A percentile compares a stretch with the other conserved stretches of the same genome.
Evolutionary conservation across 1,284 basidiomycete genomes (phyloP).

Genomic region (Taiwanofungus camphoratus): DNA sequence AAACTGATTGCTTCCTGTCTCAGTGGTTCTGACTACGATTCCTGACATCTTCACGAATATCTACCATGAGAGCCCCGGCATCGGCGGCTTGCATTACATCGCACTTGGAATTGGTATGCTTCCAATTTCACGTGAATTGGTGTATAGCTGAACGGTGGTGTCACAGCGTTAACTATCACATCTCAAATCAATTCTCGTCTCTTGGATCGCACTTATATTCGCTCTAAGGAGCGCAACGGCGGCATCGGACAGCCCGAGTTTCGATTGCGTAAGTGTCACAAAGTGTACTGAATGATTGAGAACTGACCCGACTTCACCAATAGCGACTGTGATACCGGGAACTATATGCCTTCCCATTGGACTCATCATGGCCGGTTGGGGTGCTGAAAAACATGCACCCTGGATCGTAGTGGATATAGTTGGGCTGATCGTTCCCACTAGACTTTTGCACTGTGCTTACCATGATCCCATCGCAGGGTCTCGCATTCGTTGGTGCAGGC

Average conservation of each 20-base stretch:
- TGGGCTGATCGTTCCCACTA: too few species aligned
- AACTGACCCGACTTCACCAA: neutral
- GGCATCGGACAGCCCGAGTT: constrained; percentile 56
- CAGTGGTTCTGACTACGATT: constrained; percentile 60
- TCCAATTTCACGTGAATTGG: neutral
- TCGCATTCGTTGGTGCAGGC: constrained; percentile 44
- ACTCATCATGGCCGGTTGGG: constrained; percentile 61
- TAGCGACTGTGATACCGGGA: constrained; percentile 54
- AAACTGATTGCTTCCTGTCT: neutral
- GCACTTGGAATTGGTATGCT: constrained; percentile 44
- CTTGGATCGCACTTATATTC: constrained; percentile 48
- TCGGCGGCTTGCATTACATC: constrained; percentile 58
- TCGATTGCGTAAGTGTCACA: constrained; percentile 22
- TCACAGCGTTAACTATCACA: constrained; percentile 33
- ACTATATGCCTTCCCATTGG: constrained; percentile 50
- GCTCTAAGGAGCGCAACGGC: constrained; percentile 43
- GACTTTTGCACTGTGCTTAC: too few species aligned
- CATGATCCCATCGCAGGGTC: constrained; percentile 46
- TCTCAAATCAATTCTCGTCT: constrained; percentile 54
- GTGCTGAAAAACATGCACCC: constrained; percentile 42
- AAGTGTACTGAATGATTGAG: neutral
- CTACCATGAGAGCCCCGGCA: constrained; percentile 46
- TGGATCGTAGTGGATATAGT: constrained; percentile 69
- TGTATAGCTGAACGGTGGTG: neutral
- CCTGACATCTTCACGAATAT: constrained; percentile 48